These are phyloP conservation scores for Penicillium odoratum DNA, from an alignment of 495 filamentous ascomycete genomes.

Conservation along the genomic window DNA sequence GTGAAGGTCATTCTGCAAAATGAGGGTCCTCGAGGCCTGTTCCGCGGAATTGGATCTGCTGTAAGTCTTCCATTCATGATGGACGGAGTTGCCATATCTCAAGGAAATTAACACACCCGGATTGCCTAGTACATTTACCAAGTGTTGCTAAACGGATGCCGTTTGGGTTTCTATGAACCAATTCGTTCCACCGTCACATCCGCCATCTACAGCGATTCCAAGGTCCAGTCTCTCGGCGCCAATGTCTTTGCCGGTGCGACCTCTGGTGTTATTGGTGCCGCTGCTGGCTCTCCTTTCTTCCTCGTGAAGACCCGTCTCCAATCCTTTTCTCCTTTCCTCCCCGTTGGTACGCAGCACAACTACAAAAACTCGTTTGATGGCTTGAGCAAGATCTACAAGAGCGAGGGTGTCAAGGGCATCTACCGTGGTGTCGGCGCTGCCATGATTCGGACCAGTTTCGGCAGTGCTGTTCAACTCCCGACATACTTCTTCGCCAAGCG, in stretches of 20 bases:
- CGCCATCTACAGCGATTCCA: slow-evolving; percentile 66
- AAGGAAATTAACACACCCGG: slow-evolving; percentile 6
- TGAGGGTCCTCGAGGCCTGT: slow-evolving; percentile 82
- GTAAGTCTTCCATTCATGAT: slow-evolving; percentile 41
- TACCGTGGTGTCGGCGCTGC: slow-evolving; percentile 90
- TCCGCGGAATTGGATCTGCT: slow-evolving; percentile 86
- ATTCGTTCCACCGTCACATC: slow-evolving; percentile 68
- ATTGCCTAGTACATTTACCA: slow-evolving; percentile 83
- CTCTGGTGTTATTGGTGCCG: slow-evolving; percentile 87
- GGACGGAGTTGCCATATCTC: not conserved
- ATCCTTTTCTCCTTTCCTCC: slow-evolving; percentile 89
- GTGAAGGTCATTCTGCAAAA: slow-evolving; percentile 88
- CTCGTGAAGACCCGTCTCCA: slow-evolving; percentile 97
- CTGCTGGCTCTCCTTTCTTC: slow-evolving; percentile 93
- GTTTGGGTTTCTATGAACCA: slow-evolving; percentile 96
- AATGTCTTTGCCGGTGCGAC: slow-evolving; percentile 91
- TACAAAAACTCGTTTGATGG: slow-evolving; percentile 88
- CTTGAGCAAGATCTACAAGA: slow-evolving; percentile 69
- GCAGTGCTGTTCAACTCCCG: slow-evolving; percentile 90
- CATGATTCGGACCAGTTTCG: slow-evolving; percentile 97
- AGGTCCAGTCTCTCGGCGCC: slow-evolving; percentile 76
- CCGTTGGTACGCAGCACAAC: slow-evolving; percentile 92
- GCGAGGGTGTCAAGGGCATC: slow-evolving; percentile 76
- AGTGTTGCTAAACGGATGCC: slow-evolving; percentile 92
- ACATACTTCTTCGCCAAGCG: slow-evolving; percentile 99